Base-by-base conservation (phyloP, 352 stramenopile genomes). In the Thraustochytrium sp. region DNA sequence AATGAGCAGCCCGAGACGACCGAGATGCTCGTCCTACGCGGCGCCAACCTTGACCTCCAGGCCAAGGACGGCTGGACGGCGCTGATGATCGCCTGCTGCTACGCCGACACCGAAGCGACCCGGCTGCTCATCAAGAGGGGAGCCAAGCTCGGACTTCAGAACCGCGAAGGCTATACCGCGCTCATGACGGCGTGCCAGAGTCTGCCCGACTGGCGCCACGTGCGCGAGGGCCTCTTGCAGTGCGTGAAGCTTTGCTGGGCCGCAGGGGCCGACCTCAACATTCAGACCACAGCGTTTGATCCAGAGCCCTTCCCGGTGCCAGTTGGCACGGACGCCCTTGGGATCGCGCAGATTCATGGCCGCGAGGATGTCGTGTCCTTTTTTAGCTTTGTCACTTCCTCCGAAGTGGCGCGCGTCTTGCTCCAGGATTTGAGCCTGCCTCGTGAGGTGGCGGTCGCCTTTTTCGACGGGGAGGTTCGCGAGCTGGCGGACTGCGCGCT, bases 171-270 rank as follows among this genome's bases (percentile, higher is more conserved):
- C 34, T 44, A 21, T 1, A 65, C 68, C 13, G 68, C 68, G 31
- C 68, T 80, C 68, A 80, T 80, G 68, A 21, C 21, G 8, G 68
- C 68, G 11, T 80, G 68, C 53, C 40, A 21, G 5, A 54, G 64
- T 18, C 42, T n/a, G 16, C n/a, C 23, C 13, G 16, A 11, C 11
- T 9, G 26, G 16, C 4, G 11, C 11, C 36, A 49, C 21, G 46
- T 18, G 34, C 31, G 40, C 36, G 26, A 72, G 26, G 34, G 40
- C 2, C 49, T 62, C 9, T 36, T 77, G n/a, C 26, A 29, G 26
- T 23, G 23, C n/a, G 65, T 61, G 26, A 77, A 77, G 65, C 26
- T 36, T 16, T 36, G 13, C 37, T 77, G 65, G 65, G 65, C 65
- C 29, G 65, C 29, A 16, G 65, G 65, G 8, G 65, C 65, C 8